A percentile compares a stretch with the other conserved stretches of the same genome.
These are phyloP conservation scores for Diutina catenulata DNA, from an alignment of 1,139 yeast genomes.

Conservation along the genomic window DNA sequence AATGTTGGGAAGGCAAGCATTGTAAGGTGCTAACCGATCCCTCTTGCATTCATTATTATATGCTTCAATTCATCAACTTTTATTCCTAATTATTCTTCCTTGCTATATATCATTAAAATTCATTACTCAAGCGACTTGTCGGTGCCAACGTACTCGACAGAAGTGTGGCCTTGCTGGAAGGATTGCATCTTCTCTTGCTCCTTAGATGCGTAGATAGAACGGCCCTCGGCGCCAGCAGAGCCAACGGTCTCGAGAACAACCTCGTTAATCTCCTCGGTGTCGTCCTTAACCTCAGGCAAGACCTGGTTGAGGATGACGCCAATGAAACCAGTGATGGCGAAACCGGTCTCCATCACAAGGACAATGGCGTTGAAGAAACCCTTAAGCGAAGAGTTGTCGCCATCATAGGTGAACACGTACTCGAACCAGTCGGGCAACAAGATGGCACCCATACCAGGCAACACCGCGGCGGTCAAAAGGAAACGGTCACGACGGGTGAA, in stretches of 20 bases:
- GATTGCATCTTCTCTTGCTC: conserved; percentile 13
- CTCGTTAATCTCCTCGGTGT: conserved; percentile 31
- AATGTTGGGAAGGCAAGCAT: too few species aligned
- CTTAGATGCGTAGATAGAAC: conserved; percentile 25
- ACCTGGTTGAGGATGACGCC: conserved; percentile 63
- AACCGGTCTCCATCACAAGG: conserved; percentile 80
- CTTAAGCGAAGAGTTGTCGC: conserved; percentile 45
- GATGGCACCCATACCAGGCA: conserved; percentile 73
- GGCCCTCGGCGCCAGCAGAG: conserved; percentile 31
- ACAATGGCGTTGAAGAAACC: conserved; percentile 77
- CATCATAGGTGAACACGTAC: conserved; percentile 63
- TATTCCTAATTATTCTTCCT: background rate
- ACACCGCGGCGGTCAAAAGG: conserved; percentile 60
- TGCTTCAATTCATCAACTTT: too few species aligned
- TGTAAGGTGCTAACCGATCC: too few species aligned
- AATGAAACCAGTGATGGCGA: conserved; percentile 70
- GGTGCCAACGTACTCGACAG: background rate
- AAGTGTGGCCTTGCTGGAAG: background rate
- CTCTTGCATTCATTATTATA: too few species aligned
- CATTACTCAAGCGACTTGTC: background rate
- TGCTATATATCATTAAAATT: background rate
- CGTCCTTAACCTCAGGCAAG: conserved; percentile 66
- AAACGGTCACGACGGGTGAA: conserved; percentile 86
- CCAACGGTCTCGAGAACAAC: conserved; percentile 35
- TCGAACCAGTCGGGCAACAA: conserved; percentile 68